These are phyloP conservation scores for Phytophthora syringae DNA, from an alignment of 352 stramenopile genomes.

Conservation along the genomic window DNA sequence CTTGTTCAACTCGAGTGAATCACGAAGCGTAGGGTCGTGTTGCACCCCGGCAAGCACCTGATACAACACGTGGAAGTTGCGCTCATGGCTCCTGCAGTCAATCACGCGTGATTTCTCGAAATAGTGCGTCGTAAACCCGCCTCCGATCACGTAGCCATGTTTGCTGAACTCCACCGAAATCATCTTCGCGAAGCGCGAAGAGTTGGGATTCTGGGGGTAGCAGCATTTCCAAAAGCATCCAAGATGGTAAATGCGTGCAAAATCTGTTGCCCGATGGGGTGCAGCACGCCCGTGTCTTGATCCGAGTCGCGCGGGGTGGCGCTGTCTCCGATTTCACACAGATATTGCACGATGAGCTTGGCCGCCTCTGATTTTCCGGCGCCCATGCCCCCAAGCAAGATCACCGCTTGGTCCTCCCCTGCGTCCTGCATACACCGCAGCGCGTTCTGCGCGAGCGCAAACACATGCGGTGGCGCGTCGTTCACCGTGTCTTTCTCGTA, in stretches of 20 bases:
- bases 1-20: conserved; percentile 73
- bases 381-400: conserved; percentile 77
- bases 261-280: conserved; percentile 85
- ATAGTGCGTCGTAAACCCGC: conserved; percentile 84
- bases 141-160: conserved; percentile 77
- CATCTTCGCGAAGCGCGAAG: conserved; percentile 84
- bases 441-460: conserved; percentile 80
- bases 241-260: conserved; percentile 82
- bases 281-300: conserved; percentile 57
- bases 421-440: conserved; percentile 82
- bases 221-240: conserved; percentile 77
- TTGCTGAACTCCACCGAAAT: conserved; percentile 85
- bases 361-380: conserved; percentile 81
- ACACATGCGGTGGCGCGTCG: conserved; percentile 75
- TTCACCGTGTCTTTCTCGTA: conserved; percentile 66
- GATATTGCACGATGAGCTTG: conserved; percentile 84
- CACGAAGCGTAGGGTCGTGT: conserved; percentile 69
- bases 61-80: conserved; percentile 96
- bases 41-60: conserved; percentile 85
- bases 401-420: conserved; percentile 79
- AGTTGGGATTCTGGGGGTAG: conserved; percentile 71
- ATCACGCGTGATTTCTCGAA: conserved; percentile 89
- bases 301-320: conserved; percentile 42
- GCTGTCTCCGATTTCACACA: conserved; percentile 82
- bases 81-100: conserved; percentile 70